Evolutionary conservation across 768 basidiomycete species (phyloP), one percentile per base, ranked within the genome.

Genomic region (Chalciporus pseudorubinellus): DNA sequence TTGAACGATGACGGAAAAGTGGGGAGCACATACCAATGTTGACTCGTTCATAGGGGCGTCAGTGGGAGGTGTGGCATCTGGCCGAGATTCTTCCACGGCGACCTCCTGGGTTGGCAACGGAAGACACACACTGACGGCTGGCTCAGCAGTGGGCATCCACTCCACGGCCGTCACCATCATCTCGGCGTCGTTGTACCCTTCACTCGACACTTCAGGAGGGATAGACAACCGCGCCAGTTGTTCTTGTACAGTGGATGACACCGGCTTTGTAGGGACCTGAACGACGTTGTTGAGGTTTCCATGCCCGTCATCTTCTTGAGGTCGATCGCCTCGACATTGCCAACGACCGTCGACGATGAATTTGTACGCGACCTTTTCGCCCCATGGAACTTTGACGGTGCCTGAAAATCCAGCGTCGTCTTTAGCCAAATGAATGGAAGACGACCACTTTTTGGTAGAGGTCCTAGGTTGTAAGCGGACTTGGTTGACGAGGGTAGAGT

Each of bases 311-410:
- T 69, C 62, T 67, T 88, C 86, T 46, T 80, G 81, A 6, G 84
- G 82, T 50, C 75, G 74, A 52, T 76, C 74, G 31, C 77, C 74
- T 42, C 75, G 74, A 42, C 76, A 74, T 43, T 72, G 59, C 89
- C 87, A 92, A 52, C 68, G 60, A 31, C 83, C 84, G 63, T 92
- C 90, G 47, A 92, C 88, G 64, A 91, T 73, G 64, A 82, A 92
- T 69, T 92, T 92, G 80, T 87, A 92, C 7, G 72, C 61, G 50
- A 88, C 71, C 60, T 81, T 85, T 44, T 78, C 63, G 42, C 74
- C 80, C 80, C 80, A 89, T 1, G 85, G 84, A 26, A 90, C 71
- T 44, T 69, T 62, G 20, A 79, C 70, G 5, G 68, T 73, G 19
- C 76, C 81, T 47, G 74, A 70, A 67, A 89, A 92, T 4, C 83